Evolutionary conservation across 495 filamentous ascomycete species (phyloP).

Genomic region (Penicillium pulvis): DNA sequence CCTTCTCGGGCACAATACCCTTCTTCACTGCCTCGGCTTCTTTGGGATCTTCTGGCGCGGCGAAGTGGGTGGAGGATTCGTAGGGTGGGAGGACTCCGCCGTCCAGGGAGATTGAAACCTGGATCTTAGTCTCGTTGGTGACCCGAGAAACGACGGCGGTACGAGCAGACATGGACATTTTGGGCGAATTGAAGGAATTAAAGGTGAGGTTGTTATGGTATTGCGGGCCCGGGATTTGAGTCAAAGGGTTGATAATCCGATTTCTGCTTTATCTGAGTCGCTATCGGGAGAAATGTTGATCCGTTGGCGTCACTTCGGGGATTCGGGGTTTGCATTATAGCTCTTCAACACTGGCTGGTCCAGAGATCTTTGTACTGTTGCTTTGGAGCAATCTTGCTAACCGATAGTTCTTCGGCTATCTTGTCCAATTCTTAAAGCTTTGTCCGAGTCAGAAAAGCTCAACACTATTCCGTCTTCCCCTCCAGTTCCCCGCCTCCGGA

Average conservation of each 20-base stretch:
- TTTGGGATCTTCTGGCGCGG: slow-evolving; percentile 39
- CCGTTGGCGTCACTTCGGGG: slow-evolving; percentile 14
- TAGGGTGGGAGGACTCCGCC: slow-evolving; percentile 72
- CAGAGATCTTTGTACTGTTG: slow-evolving; percentile 6
- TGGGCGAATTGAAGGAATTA: slow-evolving; percentile 17
- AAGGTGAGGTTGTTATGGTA: slow-evolving; percentile 1
- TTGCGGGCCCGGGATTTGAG: neutral
- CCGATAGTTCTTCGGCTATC: too few relatives aligned
- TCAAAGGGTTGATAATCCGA: slow-evolving; percentile 21
- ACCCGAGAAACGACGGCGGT: slow-evolving; percentile 76
- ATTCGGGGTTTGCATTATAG: slow-evolving; percentile 6
- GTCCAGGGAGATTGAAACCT: slow-evolving; percentile 87
- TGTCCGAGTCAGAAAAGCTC: neutral
- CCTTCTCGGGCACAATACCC: slow-evolving; percentile 84
- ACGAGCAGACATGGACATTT: slow-evolving; percentile 52
- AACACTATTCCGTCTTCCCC: neutral
- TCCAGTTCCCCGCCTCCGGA: slow-evolving; percentile 6
- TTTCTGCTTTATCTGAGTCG: slow-evolving; percentile 26
- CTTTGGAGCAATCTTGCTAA: neutral
- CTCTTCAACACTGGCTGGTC: slow-evolving; percentile 26
- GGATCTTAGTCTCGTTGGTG: slow-evolving; percentile 97
- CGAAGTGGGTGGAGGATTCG: slow-evolving; percentile 53
- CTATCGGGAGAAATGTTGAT: slow-evolving; percentile 33
- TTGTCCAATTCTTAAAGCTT: neutral
- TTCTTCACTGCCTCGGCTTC: slow-evolving; percentile 58